Percentiles rank a stretch among this genome's conserved stretches.
Conservation (phyloP, 1,284 basidiomycete genomes). For the Fomitiporia mediterranea region DNA sequence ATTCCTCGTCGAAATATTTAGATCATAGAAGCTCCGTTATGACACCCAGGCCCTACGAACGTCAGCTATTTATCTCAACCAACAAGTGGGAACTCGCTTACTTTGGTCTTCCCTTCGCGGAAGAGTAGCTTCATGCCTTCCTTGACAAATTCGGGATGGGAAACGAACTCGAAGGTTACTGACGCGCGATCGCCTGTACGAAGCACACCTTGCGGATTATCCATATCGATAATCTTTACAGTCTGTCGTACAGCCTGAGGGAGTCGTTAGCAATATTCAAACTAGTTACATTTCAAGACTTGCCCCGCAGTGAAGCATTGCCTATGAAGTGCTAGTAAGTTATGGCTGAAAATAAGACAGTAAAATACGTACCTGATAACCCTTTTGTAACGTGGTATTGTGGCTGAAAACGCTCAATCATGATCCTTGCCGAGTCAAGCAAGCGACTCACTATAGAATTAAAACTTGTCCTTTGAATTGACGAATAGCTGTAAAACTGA, state of each 20-base stretch:
- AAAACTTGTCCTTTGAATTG: conserved; percentile 84
- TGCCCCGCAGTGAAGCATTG: conserved; percentile 83
- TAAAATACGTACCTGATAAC: conserved; percentile 65
- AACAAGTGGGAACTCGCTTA: conserved; percentile 28
- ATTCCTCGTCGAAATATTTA: neutral
- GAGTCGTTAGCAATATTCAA: conserved; percentile 13
- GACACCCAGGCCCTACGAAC: conserved; percentile 38
- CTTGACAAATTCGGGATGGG: conserved; percentile 86
- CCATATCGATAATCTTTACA: conserved; percentile 83
- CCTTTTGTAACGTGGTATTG: conserved; percentile 86
- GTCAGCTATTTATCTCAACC: neutral
- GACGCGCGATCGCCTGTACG: conserved; percentile 89
- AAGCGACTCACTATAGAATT: conserved; percentile 64
- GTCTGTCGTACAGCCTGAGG: conserved; percentile 81
- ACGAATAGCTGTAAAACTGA: conserved; percentile 50
- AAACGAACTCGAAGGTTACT: conserved; percentile 88
- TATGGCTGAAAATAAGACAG: conserved; percentile 2
- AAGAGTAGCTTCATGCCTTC: conserved; percentile 89
- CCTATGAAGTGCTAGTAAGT: conserved; percentile 39
- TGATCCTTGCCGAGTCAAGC: conserved; percentile 1
- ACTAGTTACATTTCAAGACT: conserved; percentile 26
- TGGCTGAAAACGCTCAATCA: conserved; percentile 51
- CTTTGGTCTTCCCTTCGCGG: conserved; percentile 92
- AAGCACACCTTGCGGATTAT: conserved; percentile 81
- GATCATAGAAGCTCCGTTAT: conserved; percentile 36